Evolutionary conservation across 768 basidiomycete genomes (phyloP).

Genomic region (Butyriboletus loyo): DNA sequence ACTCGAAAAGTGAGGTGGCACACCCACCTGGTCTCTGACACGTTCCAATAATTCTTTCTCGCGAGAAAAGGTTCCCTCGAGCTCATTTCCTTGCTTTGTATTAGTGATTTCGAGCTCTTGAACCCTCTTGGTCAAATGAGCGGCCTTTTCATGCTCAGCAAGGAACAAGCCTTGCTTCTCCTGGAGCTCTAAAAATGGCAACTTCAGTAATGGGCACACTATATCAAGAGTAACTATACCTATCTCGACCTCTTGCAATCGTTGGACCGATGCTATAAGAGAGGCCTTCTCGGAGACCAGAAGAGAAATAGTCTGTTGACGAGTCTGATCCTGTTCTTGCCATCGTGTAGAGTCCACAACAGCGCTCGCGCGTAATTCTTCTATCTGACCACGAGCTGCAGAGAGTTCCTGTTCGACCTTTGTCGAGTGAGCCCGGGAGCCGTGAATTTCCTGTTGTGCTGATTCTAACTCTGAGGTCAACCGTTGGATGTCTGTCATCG

Average conservation of each 20-base stretch:
- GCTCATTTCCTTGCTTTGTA: conserved; percentile 39
- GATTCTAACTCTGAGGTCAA: conserved; percentile 18
- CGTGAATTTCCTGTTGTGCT: conserved; percentile 10
- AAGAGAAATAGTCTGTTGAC: conserved; percentile 72
- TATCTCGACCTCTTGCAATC: conserved; percentile 55
- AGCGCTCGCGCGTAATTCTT: conserved; percentile 15
- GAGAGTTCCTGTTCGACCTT: conserved; percentile 22
- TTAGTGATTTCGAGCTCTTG: conserved; percentile 40
- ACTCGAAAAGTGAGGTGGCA: background rate
- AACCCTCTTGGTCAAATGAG: conserved; percentile 41
- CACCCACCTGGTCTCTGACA: conserved; percentile 31
- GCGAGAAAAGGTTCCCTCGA: conserved; percentile 36
- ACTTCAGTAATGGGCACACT: background rate
- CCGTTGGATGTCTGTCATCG: conserved; percentile 16
- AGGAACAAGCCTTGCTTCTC: conserved; percentile 40
- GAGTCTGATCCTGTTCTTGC: conserved; percentile 45
- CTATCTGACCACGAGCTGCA: conserved; percentile 19
- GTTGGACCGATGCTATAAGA: conserved; percentile 55
- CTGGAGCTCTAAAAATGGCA: conserved; percentile 38
- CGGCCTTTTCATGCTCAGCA: conserved; percentile 40
- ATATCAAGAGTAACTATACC: conserved; percentile 41
- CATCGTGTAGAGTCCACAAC: conserved; percentile 12
- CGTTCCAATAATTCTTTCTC: conserved; percentile 50
- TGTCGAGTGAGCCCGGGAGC: conserved; percentile 10
- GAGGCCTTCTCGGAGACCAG: conserved; percentile 72